A percentile compares a stretch with the other conserved stretches of the same genome.
Evolutionary conservation across 257 asterid genomes (phyloP).

Genomic region (Parsonsia alboflavescens): DNA sequence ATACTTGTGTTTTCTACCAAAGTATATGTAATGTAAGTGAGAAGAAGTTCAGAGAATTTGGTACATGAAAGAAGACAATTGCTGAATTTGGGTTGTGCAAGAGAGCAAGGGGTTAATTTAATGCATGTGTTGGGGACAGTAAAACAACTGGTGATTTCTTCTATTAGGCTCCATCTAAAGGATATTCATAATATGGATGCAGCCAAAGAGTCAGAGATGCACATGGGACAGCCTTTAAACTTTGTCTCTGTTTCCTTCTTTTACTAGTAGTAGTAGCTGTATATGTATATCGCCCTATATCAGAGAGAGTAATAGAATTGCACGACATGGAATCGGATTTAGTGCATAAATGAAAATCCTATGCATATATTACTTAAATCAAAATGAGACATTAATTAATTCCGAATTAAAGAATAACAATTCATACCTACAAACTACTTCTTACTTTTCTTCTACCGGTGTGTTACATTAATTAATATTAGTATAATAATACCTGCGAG

Average conservation of each 20-base stretch:
- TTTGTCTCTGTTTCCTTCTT: background rate
- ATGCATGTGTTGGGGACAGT: slow-evolving; percentile 23
- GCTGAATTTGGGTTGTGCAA: slow-evolving; percentile 6
- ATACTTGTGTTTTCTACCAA: background rate
- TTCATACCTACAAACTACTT: too few relatives aligned
- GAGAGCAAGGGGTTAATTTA: slow-evolving; percentile 29
- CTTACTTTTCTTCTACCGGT: too few relatives aligned
- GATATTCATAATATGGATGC: background rate
- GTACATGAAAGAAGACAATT: slow-evolving; percentile 6
- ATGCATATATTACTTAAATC: too few relatives aligned
- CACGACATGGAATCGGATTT: background rate
- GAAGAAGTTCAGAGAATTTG: slow-evolving; percentile 15
- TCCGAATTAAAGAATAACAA: too few relatives aligned
- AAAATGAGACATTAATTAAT: too few relatives aligned
- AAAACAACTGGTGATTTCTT: slow-evolving; percentile 21
- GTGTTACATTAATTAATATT: too few relatives aligned
- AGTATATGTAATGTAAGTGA: background rate
- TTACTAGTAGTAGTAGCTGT: background rate
- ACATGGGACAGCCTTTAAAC: slow-evolving; percentile 8
- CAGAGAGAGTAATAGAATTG: background rate
- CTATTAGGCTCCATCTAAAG: background rate
- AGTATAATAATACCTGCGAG: too few relatives aligned
- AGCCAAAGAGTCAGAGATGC: slow-evolving; percentile 14
- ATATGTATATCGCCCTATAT: background rate
- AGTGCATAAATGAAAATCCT: too few relatives aligned